These are phyloP conservation scores for Aspergillus olivimuriae DNA, from an alignment of 495 filamentous ascomycete species.

Conservation along the genomic window DNA sequence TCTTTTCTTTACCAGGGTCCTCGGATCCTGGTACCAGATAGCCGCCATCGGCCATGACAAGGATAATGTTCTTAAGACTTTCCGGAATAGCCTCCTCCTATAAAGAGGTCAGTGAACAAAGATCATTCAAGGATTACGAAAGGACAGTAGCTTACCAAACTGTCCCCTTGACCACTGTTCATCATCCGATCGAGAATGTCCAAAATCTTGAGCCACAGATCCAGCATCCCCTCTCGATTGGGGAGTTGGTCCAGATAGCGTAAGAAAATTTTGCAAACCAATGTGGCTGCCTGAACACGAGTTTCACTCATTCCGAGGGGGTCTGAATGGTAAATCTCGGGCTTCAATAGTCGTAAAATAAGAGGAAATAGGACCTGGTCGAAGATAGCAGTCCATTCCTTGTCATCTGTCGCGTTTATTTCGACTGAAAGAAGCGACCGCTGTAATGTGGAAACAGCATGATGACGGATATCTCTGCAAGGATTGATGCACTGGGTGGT, in stretches of 20 bases:
- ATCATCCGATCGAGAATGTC: constrained; percentile 94
- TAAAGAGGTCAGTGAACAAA: constrained; percentile 1
- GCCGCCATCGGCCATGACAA: constrained; percentile 90
- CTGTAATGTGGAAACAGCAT: constrained; percentile 83
- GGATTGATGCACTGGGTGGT: constrained; percentile 91
- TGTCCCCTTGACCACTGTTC: constrained; percentile 92
- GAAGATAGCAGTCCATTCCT: constrained; percentile 94
- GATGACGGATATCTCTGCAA: constrained; percentile 85
- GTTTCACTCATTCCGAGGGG: constrained; percentile 93
- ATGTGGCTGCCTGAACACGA: constrained; percentile 80
- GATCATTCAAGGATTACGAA: neutral
- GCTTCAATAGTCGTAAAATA: constrained; percentile 80
- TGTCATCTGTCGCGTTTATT: constrained; percentile 65
- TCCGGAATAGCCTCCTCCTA: constrained; percentile 95
- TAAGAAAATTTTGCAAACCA: constrained; percentile 91
- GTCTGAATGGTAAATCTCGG: constrained; percentile 91
- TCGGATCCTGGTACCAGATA: constrained; percentile 65
- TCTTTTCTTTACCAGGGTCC: constrained; percentile 40
- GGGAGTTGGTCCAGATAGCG: constrained; percentile 84
- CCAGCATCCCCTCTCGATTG: constrained; percentile 85
- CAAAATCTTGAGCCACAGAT: constrained; percentile 87
- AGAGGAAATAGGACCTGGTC: constrained; percentile 94
- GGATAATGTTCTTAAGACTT: constrained; percentile 89
- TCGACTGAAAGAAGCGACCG: constrained; percentile 76
- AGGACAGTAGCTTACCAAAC: constrained; percentile 54